Conservation (phyloP, 2,329 filamentous ascomycete genomes). For the Paracoccidioides lutzii region DNA sequence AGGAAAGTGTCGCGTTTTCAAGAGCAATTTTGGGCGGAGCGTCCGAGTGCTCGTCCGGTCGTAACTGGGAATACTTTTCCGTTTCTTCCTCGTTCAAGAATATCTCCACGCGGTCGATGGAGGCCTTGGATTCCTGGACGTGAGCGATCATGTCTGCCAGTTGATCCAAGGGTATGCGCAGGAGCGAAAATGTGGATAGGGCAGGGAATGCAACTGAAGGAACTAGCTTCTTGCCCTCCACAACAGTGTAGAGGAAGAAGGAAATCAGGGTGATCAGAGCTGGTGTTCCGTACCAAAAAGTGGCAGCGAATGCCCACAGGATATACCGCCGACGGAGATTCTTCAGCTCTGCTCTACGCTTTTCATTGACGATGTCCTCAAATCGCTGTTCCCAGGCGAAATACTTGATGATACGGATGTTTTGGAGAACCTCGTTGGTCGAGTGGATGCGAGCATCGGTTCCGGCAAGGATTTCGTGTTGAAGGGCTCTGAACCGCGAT, state of each 20-base stretch:
- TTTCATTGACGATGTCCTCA: constrained; percentile 73
- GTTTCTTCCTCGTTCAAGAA: constrained; percentile 91
- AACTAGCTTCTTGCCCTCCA: constrained; percentile 79
- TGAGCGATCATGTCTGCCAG: constrained; percentile 98
- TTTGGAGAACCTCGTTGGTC: constrained; percentile 92
- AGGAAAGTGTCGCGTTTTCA: constrained; percentile 71
- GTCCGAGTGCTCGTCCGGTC: constrained; percentile 51
- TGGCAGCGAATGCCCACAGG: constrained; percentile 81
- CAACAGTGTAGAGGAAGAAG: constrained; percentile 80
- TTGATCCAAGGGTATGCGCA: constrained; percentile 87
- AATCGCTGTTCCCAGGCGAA: constrained; percentile 98
- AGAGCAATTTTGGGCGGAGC: constrained; percentile 72
- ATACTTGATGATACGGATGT: constrained; percentile 98
- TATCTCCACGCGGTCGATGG: constrained; percentile 88
- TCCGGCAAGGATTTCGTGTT: constrained; percentile 81
- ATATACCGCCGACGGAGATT: constrained; percentile 73
- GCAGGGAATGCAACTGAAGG: constrained; percentile 93
- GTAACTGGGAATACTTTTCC: constrained; percentile 81
- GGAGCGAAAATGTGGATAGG: constrained; percentile 85
- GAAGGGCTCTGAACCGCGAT: constrained; percentile 68
- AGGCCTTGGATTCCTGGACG: constrained; percentile 94
- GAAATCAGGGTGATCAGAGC: constrained; percentile 93
- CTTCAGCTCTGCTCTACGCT: constrained; percentile 64
- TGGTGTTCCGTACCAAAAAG: constrained; percentile 91
- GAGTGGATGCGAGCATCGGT: constrained; percentile 94